These are phyloP conservation scores for Candida jianshihensis DNA, from an alignment of 805 yeast genomes.

Conservation along the genomic window DNA sequence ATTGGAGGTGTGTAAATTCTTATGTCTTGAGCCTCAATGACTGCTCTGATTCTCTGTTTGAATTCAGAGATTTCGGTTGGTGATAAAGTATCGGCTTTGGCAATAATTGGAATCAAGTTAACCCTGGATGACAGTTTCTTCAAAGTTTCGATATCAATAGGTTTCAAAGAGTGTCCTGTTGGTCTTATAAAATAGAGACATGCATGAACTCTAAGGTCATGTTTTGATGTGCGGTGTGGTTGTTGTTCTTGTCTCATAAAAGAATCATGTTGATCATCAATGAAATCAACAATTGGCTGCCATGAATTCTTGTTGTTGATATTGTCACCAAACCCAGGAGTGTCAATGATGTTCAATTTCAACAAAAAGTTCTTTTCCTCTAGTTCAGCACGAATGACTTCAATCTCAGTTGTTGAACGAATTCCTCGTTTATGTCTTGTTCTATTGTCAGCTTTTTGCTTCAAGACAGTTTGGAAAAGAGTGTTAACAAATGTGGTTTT, in stretches of 20 bases:
- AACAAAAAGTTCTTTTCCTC: slow-evolving; percentile 80
- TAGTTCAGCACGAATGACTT: slow-evolving; percentile 68
- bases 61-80: slow-evolving; percentile 21
- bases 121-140: slow-evolving; percentile 73
- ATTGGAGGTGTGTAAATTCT: slow-evolving; percentile 80
- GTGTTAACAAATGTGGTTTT: slow-evolving; percentile 89
- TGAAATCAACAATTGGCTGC: slow-evolving; percentile 81
- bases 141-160: slow-evolving; percentile 86
- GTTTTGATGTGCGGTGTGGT: slow-evolving; percentile 59
- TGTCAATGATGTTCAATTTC: slow-evolving; percentile 76
- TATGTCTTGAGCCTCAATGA: slow-evolving; percentile 79
- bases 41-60: slow-evolving; percentile 61
- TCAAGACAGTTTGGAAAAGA: slow-evolving; percentile 67
- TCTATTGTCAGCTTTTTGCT: slow-evolving; percentile 38
- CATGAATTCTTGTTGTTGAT: slow-evolving; percentile 80
- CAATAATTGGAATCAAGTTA: slow-evolving; percentile 79
- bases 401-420: slow-evolving; percentile 70
- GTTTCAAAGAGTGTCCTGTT: slow-evolving; percentile 81
- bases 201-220: slow-evolving; percentile 86
- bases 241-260: slow-evolving; percentile 92
- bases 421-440: slow-evolving; percentile 47
- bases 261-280: slow-evolving; percentile 85
- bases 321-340: slow-evolving; percentile 92
- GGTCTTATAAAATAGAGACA: slow-evolving; percentile 88
- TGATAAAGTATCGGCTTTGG: slow-evolving; percentile 21